A percentile compares a stretch with the other conserved stretches of the same genome.
phyloP scores from a whole-genome alignment of 768 basidiomycete species.

The Agrocybe chaxingu region DNA sequence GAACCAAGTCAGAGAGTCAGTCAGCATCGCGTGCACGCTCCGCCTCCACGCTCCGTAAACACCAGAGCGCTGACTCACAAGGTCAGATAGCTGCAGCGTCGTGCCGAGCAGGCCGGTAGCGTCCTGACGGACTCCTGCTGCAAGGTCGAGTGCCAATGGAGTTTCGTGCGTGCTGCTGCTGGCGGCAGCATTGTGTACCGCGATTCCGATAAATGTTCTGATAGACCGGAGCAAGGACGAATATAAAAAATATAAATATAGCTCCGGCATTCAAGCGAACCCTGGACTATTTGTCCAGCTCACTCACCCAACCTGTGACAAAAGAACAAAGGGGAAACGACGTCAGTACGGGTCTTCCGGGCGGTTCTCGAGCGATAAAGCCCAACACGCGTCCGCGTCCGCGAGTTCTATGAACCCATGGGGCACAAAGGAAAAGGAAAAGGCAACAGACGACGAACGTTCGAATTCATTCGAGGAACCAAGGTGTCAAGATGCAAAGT shows the following conservation, averaged over 20 bases:
- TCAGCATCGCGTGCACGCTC: constrained; percentile 16
- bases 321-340: neutral
- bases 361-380: too few species aligned
- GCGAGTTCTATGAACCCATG: too few species aligned
- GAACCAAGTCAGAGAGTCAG: constrained; percentile 6
- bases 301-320: constrained; percentile 39
- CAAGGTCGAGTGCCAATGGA: constrained; percentile 51
- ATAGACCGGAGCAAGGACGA: constrained; percentile 17
- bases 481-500: constrained; percentile 8
- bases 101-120: constrained; percentile 82
- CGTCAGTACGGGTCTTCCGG: too few species aligned
- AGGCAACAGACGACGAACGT: too few species aligned
- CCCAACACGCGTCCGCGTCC: too few species aligned
- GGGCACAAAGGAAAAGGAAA: too few species aligned
- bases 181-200: constrained; percentile 73
- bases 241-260: neutral
- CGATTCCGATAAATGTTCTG: constrained; percentile 87
- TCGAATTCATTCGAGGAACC: too few species aligned
- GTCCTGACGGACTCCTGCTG: constrained; percentile 72
- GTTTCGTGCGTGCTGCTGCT: constrained; percentile 30
- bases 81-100: constrained; percentile 71
- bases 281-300: constrained; percentile 11
- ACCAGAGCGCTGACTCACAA: constrained; percentile 48
- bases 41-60: constrained; percentile 4
- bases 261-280: too few species aligned